Evolutionary conservation across 257 asterid genomes (phyloP).

Genomic region (Cordia subcordata): DNA sequence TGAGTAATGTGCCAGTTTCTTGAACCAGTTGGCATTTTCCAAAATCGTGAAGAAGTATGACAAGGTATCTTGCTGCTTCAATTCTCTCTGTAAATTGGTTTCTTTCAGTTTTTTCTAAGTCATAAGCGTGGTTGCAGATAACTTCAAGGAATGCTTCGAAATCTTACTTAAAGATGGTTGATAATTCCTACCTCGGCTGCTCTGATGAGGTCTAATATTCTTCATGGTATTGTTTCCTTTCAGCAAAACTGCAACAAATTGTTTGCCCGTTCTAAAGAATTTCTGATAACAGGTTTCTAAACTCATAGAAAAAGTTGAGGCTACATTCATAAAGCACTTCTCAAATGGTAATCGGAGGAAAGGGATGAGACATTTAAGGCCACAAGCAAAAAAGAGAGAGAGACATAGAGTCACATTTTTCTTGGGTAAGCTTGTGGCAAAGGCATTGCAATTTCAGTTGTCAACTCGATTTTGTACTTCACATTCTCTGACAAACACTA

Average conservation of each 20-base stretch:
- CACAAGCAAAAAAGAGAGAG: slow-evolving; percentile 49
- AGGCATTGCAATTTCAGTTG: background rate
- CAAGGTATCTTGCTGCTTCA: slow-evolving; percentile 38
- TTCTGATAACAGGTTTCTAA: slow-evolving; percentile 33
- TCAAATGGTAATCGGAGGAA: slow-evolving; percentile 57
- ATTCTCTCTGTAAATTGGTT: background rate
- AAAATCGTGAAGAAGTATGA: slow-evolving; percentile 90
- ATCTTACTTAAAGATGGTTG: slow-evolving; percentile 67
- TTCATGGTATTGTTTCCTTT: background rate
- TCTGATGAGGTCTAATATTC: slow-evolving; percentile 66
- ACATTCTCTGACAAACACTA: background rate
- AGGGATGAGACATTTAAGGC: slow-evolving; percentile 55
- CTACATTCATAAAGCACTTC: slow-evolving; percentile 61
- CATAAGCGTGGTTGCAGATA: slow-evolving; percentile 31
- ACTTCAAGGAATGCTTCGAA: slow-evolving; percentile 78
- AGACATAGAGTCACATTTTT: slow-evolving; percentile 55
- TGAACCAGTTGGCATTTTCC: slow-evolving; percentile 77
- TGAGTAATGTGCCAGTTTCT: slow-evolving; percentile 44
- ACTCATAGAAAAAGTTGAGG: slow-evolving; percentile 48
- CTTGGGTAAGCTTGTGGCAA: slow-evolving; percentile 36
- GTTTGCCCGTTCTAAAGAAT: background rate
- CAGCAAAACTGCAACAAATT: background rate
- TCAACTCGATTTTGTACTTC: no score
- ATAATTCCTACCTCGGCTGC: slow-evolving; percentile 60
- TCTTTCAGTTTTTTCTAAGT: background rate